phyloP scores from a whole-genome alignment of 768 basidiomycete genomes.

The Mycena indigotica region DNA sequence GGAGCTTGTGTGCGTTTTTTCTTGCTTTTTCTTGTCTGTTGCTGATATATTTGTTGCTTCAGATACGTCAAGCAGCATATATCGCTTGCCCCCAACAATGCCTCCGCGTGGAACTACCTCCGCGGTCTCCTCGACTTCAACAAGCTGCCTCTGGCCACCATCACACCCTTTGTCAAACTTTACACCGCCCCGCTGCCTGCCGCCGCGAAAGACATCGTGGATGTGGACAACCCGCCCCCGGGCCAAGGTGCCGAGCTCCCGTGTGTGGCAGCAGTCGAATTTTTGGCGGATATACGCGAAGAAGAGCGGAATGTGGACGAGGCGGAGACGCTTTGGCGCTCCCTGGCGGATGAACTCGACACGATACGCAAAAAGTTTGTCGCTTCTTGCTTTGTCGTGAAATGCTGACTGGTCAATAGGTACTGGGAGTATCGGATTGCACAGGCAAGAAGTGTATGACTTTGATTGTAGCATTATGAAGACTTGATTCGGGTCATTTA shows the following conservation, averaged over 20 bases:
- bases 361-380: constrained; percentile 73
- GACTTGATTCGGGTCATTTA: too few relatives aligned
- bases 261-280: constrained; percentile 78
- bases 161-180: constrained; percentile 62
- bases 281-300: constrained; percentile 78
- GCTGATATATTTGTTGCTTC: neutral
- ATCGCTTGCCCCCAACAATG: constrained; percentile 86
- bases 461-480: neutral
- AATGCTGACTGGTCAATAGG: constrained; percentile 36
- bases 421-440: constrained; percentile 80
- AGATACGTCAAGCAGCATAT: constrained; percentile 87
- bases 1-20: constrained; percentile 72
- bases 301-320: constrained; percentile 49
- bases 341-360: constrained; percentile 69
- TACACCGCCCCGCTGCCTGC: constrained; percentile 51
- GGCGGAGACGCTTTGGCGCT: constrained; percentile 68
- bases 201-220: constrained; percentile 49
- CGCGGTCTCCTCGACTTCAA: constrained; percentile 77
- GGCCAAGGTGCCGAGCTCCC: constrained; percentile 69
- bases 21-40: constrained; percentile 3
- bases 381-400: constrained; percentile 15
- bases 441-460: constrained; percentile 35
- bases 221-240: constrained; percentile 77
- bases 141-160: constrained; percentile 54
- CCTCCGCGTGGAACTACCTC: constrained; percentile 96